Evolutionary conservation across 2,329 filamentous ascomycete species (phyloP), one percentile per base, ranked within the genome.

Genomic region (Juglanconis juglandina): DNA sequence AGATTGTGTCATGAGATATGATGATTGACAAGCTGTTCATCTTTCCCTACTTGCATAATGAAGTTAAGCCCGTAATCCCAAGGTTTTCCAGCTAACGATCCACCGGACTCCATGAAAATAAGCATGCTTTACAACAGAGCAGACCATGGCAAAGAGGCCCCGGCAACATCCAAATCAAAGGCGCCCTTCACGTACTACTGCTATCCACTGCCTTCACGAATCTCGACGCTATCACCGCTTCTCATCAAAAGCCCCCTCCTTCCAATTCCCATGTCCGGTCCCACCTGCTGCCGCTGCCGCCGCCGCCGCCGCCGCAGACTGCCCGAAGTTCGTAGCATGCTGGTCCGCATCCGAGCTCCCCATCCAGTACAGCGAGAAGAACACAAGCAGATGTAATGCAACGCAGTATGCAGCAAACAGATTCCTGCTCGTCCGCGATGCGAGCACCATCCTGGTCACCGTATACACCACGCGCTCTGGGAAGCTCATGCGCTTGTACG

Each of bases 361-460:
- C 70, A 92, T 86, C 85, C 88, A 93, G 75, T 94, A 98, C 63
- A 98, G 78, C 74, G 92, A 89, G 66, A 89, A 80, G 70, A 99
- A 95, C 2, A 98, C 88, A 52, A 99, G 77, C 49, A 97, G 70
- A 77, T 99, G 95, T 66, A 99, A 80, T 39, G 87, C 91, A 41
- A 97, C 79, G 73, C 94, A 96, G 74, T 99, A 99, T 10, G 85
- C 87, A 0, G 93, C 95, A 75, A 99, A 99, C 61, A 99, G 73
- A 73, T 98, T 99, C 65, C 96, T 85, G 76, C 92, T 97, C 34
- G 89, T 91, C 63, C 95, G 82, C 51, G 92, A 96, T 55, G 93
- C 91, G 64, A 99, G 80, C 51, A 99, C 91, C 78, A 96, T 91
- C 59, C 92, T 85, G 51, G 94, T 96, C 56, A 97, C 83, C 39